Conservation (phyloP, 305 asterid species). For the Solanum hybrid region DNA sequence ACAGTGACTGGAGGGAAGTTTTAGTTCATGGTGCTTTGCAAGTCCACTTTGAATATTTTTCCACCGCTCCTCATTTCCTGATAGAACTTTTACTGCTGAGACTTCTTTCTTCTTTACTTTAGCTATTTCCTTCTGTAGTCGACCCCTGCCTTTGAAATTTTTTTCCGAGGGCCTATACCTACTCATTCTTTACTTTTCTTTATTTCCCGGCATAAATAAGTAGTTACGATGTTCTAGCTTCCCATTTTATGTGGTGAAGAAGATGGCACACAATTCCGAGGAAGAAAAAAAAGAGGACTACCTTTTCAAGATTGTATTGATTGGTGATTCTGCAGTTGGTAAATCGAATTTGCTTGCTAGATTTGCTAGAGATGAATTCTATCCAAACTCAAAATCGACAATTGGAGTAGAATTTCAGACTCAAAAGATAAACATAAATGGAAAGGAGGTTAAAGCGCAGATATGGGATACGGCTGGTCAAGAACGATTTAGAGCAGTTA, state of each 20-base stretch:
- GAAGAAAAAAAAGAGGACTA: conserved; percentile 76
- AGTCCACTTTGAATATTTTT: neutral
- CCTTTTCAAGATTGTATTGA: conserved; percentile 82
- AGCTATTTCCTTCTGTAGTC: neutral
- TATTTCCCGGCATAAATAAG: neutral
- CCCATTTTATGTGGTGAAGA: conserved; percentile 11
- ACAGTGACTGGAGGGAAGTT: conserved; percentile 11
- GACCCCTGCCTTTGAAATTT: conserved; percentile 13
- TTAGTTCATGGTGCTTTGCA: neutral
- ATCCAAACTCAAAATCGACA: conserved; percentile 76
- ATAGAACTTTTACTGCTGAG: conserved; percentile 10
- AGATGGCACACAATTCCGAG: conserved; percentile 52
- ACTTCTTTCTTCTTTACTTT: conserved; percentile 30
- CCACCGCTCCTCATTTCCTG: neutral
- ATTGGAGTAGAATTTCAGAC: conserved; percentile 94
- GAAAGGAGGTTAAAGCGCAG: conserved; percentile 84
- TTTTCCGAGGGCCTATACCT: conserved; percentile 1
- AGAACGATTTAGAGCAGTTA: conserved; percentile 89
- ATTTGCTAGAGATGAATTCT: conserved; percentile 82
- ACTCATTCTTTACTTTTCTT: neutral
- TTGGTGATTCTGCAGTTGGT: conserved; percentile 92
- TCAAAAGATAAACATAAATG: conserved; percentile 64
- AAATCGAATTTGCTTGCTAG: conserved; percentile 86
- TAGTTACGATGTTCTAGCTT: conserved; percentile 25
- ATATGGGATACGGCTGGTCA: conserved; percentile 98